phyloP scores from a whole-genome alignment of 2,329 filamentous ascomycete species.

The Aureobasidium sp. region DNA sequence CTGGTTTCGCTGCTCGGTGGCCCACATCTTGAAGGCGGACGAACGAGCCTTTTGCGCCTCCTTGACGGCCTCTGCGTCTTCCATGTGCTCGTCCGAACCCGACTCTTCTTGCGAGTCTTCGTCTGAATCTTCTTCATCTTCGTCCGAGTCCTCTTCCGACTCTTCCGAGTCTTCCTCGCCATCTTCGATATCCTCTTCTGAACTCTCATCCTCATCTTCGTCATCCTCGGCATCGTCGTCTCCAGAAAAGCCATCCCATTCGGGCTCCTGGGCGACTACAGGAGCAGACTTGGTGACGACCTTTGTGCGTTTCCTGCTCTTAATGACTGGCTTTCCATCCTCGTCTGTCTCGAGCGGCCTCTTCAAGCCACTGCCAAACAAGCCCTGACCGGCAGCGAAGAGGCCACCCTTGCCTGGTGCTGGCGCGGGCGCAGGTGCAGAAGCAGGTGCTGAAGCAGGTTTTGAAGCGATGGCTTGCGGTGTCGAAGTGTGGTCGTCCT shows the following conservation, averaged over 20 bases:
- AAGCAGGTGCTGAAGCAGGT: background rate
- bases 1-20: constrained; percentile 75
- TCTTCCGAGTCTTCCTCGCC: background rate
- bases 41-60: constrained; percentile 38
- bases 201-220: constrained; percentile 21
- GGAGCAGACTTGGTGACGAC: constrained; percentile 26
- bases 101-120: constrained; percentile 33
- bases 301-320: constrained; percentile 62
- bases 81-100: constrained; percentile 25
- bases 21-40: constrained; percentile 90
- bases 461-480: constrained; percentile 6
- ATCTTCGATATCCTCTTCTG: constrained; percentile 17
- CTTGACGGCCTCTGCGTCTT: constrained; percentile 24
- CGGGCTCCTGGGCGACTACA: constrained; percentile 36
- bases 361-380: constrained; percentile 73
- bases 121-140: constrained; percentile 12
- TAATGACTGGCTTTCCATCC: constrained; percentile 71
- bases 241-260: constrained; percentile 54
- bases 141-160: too few relatives aligned
- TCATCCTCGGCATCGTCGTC: constrained; percentile 22
- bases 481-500: constrained; percentile 13
- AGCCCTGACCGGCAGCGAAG: background rate
- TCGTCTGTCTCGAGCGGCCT: constrained; percentile 75
- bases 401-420: background rate
- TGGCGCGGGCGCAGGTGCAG: background rate